phyloP scores from a whole-genome alignment of 768 basidiomycete genomes.

The Auriscalpium orientale region DNA sequence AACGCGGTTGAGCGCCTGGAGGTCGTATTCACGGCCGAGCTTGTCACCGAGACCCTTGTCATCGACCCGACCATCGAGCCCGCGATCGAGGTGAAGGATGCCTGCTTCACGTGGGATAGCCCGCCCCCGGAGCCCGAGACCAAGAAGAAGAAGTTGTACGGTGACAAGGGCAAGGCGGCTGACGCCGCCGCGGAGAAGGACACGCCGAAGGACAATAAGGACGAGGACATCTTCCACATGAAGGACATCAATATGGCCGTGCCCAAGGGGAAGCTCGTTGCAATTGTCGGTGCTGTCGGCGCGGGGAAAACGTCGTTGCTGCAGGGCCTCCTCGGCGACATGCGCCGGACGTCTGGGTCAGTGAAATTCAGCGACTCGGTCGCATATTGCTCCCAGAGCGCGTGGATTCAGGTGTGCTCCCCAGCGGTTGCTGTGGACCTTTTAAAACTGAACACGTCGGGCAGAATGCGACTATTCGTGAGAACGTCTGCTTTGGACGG shows the following conservation, averaged over 20 bases:
- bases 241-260: constrained; percentile 57
- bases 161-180: constrained; percentile 1
- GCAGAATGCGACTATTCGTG: constrained; percentile 76
- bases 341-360: constrained; percentile 61
- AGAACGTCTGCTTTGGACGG: constrained; percentile 84
- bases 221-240: constrained; percentile 49
- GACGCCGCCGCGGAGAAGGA: constrained; percentile 4
- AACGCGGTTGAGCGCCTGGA: constrained; percentile 74
- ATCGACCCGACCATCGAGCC: constrained; percentile 47
- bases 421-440: constrained; percentile 3
- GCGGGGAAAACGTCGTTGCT: constrained; percentile 63
- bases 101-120: constrained; percentile 83
- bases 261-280: constrained; percentile 70
- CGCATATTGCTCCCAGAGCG: constrained; percentile 78
- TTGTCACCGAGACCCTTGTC: constrained; percentile 48
- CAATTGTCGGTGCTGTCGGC: constrained; percentile 77
- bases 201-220: constrained; percentile 22
- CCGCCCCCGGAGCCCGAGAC: constrained; percentile 44
- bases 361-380: constrained; percentile 71
- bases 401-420: constrained; percentile 73
- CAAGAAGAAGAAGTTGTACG: constrained; percentile 6
- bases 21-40: constrained; percentile 80
- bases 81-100: constrained; percentile 62
- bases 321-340: constrained; percentile 76
- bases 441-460: background rate